A percentile compares a stretch with the other conserved stretches of the same genome.
Evolutionary conservation across 75 land plant species (phyloP).

Genomic region (Pinus taeda): DNA sequence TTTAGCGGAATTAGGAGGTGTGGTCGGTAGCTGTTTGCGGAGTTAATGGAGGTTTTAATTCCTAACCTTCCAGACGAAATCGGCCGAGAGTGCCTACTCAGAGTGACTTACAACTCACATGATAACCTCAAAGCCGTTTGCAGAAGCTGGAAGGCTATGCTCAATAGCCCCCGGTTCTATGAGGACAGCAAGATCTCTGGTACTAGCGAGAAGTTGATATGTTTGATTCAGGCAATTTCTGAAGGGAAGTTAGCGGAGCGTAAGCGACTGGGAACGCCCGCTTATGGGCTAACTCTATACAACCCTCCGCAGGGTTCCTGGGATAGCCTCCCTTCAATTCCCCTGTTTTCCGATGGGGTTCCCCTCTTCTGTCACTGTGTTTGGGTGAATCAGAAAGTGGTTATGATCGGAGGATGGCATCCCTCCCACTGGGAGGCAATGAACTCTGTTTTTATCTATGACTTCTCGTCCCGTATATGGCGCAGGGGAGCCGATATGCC

Average conservation of each 20-base stretch:
- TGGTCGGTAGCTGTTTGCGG: too few relatives aligned
- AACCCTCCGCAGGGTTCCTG: constrained; percentile 23
- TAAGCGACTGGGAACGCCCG: not conserved
- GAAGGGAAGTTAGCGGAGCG: not conserved
- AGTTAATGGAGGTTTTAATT: not conserved
- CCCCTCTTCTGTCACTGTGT: constrained; percentile 37
- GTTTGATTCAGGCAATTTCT: constrained; percentile 5
- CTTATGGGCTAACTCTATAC: constrained; percentile 19
- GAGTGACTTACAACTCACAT: constrained; percentile 23
- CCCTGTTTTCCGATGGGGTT: constrained; percentile 14
- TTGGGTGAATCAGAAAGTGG: constrained; percentile 22
- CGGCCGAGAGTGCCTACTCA: constrained; percentile 43
- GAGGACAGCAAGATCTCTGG: constrained; percentile 9
- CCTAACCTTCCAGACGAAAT: constrained; percentile 26
- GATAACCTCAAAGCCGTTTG: constrained; percentile 25
- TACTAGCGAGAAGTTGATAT: constrained; percentile 7
- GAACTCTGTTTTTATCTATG: constrained; percentile 30
- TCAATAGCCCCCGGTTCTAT: constrained; percentile 19
- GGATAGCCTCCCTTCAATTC: constrained; percentile 24
- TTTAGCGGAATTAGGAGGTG: too few relatives aligned
- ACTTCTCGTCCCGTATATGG: constrained; percentile 39
- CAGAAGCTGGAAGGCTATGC: constrained; percentile 28
- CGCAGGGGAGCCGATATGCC: constrained; percentile 44
- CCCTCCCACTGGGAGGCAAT: constrained; percentile 24
- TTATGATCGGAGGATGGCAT: constrained; percentile 56